These are phyloP conservation scores for Aspergillus coremiiformis DNA, from an alignment of 495 filamentous ascomycete species.

Conservation along the genomic window DNA sequence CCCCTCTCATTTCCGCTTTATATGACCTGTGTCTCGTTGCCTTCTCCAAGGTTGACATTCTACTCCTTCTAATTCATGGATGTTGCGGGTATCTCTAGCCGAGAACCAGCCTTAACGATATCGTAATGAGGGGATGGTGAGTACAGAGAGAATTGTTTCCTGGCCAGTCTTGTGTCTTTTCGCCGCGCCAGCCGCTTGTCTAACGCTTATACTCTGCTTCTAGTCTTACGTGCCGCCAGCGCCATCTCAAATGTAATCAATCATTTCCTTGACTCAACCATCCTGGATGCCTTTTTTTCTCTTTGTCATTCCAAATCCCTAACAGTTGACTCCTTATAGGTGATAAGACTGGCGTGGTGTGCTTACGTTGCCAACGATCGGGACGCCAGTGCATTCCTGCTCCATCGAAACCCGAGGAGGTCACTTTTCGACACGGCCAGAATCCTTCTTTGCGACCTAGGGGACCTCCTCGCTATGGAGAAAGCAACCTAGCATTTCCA, in stretches of 20 bases:
- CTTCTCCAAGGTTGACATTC: constrained; percentile 4
- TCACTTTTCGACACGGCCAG: constrained; percentile 40
- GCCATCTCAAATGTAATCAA: constrained; percentile 40
- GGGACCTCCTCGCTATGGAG: constrained; percentile 38
- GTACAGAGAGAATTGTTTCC: neutral
- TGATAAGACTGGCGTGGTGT: constrained; percentile 37
- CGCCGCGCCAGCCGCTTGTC: neutral
- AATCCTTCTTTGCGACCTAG: constrained; percentile 35
- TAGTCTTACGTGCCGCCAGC: constrained; percentile 41
- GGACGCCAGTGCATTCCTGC: constrained; percentile 37
- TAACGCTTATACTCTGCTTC: constrained; percentile 1
- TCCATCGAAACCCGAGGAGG: constrained; percentile 34
- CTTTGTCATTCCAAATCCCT: neutral
- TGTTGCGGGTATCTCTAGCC: constrained; percentile 8
- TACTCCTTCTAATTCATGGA: constrained; percentile 17
- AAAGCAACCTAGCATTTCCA: constrained; percentile 36
- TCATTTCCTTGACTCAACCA: neutral
- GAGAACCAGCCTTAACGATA: constrained; percentile 14
- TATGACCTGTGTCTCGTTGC: constrained; percentile 2
- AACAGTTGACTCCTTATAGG: constrained; percentile 17
- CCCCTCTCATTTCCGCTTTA: neutral
- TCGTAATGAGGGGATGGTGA: constrained; percentile 43
- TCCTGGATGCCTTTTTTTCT: too few relatives aligned
- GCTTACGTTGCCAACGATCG: constrained; percentile 38
- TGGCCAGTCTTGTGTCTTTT: neutral